Conservation (phyloP, 805 yeast species). For the Saccharomycopsis javanensis region DNA sequence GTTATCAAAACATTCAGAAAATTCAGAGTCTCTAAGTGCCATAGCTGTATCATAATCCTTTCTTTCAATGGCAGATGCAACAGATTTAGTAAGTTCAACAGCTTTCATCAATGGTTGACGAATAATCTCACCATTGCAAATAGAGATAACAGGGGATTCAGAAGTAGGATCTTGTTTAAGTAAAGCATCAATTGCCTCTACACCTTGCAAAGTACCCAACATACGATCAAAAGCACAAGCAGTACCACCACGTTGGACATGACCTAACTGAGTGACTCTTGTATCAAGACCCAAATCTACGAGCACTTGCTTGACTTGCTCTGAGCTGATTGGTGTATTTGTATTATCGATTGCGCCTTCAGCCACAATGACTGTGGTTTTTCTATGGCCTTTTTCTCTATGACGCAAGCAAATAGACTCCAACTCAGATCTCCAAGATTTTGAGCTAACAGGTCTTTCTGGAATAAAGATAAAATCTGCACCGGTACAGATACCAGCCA, state of each 20-base stretch:
- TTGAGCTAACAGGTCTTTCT: conserved; percentile 74
- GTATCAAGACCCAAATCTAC: conserved; percentile 86
- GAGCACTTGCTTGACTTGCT: conserved; percentile 72
- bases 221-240: conserved; percentile 93
- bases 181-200: conserved; percentile 92
- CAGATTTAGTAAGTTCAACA: conserved; percentile 76
- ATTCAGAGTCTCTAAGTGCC: conserved; percentile 77
- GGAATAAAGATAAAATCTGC: conserved; percentile 95
- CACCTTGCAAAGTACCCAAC: conserved; percentile 93
- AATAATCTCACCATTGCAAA: conserved; percentile 76
- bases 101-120: conserved; percentile 85
- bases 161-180: conserved; percentile 72
- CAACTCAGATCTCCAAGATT: conserved; percentile 75
- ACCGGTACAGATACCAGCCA: conserved; percentile 95
- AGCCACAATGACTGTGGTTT: conserved; percentile 92
- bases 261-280: conserved; percentile 90
- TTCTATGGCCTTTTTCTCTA: conserved; percentile 80
- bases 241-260: conserved; percentile 97
- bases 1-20: conserved; percentile 61
- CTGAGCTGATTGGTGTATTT: conserved; percentile 70
- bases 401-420: conserved; percentile 66
- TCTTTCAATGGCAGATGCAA: conserved; percentile 73
- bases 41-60: conserved; percentile 84
- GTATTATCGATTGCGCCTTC: conserved; percentile 92
- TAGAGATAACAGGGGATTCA: conserved; percentile 92